phyloP scores from a whole-genome alignment of 495 filamentous ascomycete genomes.

The Polyplosphaeria fusca region DNA sequence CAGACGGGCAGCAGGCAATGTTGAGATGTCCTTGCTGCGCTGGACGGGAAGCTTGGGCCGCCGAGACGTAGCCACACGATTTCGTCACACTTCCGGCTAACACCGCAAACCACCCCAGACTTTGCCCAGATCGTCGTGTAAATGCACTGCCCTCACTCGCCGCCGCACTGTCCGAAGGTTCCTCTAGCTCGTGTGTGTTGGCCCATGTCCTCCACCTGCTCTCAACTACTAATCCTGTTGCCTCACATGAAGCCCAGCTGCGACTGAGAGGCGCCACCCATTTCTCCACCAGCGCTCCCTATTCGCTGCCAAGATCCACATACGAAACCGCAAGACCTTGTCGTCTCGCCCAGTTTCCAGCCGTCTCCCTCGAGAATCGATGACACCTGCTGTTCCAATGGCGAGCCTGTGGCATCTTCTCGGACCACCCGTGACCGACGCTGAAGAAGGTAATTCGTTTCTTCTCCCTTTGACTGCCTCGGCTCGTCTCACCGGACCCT shows the following conservation, averaged over 20 bases:
- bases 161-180: no score
- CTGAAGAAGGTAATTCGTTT: conserved; percentile 37
- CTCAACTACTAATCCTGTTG: not conserved
- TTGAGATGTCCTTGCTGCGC: conserved; percentile 5
- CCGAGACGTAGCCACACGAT: no score
- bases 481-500: not conserved
- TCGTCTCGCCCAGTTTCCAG: conserved; percentile 6
- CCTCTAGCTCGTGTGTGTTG: no score
- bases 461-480: not conserved
- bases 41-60: not conserved
- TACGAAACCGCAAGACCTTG: conserved; percentile 9
- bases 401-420: conserved; percentile 34
- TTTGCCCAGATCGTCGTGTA: no score
- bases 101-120: no score
- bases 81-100: no score
- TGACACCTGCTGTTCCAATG: conserved; percentile 33
- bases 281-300: not conserved
- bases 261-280: not conserved
- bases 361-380: no score
- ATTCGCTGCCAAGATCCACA: not conserved
- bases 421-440: conserved; percentile 37
- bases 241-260: not conserved
- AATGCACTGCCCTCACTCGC: no score
- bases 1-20: not conserved
- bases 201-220: no score